Evolutionary conservation across 1,284 basidiomycete genomes (phyloP).

Genomic region (Rhodotorula sp.): DNA sequence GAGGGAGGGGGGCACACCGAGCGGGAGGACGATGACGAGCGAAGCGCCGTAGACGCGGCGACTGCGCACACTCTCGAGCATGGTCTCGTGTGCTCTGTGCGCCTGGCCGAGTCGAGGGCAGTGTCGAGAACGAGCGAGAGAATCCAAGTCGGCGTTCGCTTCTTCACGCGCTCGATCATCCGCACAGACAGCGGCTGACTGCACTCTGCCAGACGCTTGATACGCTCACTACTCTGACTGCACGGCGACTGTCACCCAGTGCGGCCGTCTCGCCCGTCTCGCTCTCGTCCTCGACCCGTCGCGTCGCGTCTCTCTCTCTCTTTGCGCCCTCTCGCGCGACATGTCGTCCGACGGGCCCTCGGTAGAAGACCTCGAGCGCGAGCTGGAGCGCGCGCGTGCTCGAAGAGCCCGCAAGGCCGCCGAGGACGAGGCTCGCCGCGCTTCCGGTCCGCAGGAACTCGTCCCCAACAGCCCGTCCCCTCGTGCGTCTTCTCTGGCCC

Average conservation of each 20-base stretch:
- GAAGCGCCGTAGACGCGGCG: constrained; percentile 27
- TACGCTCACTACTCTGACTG: background rate
- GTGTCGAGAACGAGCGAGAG: background rate
- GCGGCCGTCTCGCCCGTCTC: background rate
- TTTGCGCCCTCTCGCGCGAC: no score
- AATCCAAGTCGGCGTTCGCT: background rate
- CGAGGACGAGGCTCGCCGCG: background rate
- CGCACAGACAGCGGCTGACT: background rate
- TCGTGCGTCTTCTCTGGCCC: background rate
- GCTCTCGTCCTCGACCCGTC: background rate
- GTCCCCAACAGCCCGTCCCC: constrained; percentile 28
- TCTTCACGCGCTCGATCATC: no score
- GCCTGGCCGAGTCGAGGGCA: background rate
- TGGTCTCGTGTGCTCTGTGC: background rate
- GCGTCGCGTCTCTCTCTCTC: background rate
- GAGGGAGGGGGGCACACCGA: constrained; percentile 9
- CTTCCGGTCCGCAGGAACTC: constrained; percentile 10
- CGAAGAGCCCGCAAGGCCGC: background rate
- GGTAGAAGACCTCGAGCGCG: background rate
- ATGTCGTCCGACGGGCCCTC: background rate
- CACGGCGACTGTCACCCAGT: background rate
- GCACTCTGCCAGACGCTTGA: background rate
- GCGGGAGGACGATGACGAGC: constrained; percentile 27
- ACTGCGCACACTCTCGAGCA: constrained; percentile 30
- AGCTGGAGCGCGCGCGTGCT: background rate